Evolutionary conservation across 164 flowering plant genomes (phyloP), one percentile per base, ranked within the genome.

Genomic region (Aristolochia contorta): DNA sequence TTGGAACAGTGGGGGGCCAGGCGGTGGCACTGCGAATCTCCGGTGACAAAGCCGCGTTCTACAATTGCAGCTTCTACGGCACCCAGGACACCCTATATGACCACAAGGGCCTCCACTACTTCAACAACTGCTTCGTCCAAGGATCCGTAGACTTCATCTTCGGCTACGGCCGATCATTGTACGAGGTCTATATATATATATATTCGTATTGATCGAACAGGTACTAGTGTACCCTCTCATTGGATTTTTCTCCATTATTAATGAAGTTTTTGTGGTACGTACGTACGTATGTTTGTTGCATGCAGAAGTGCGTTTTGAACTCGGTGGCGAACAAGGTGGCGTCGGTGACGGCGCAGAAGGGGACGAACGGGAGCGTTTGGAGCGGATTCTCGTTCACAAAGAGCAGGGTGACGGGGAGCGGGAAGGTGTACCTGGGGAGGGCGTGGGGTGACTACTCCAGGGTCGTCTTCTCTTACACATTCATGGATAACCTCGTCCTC

Each of bases 121-220:
- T 84, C 77, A 66, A 75, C 20, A 72, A 82, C 41, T 83, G 91
- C 75, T 77, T 74, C 72, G 82, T 89, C 65, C 85, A 89, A 70
- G 96, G 96, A 47, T 77, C 87, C 8, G 84, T 86, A 14, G 94
- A 86, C 59, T 86, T 87, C 79, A 81, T 89, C 57, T 89, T 80
- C 32, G 96, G 94, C 52, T 69, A 69, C 58, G 91, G 82, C 9
- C 75, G 76, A 63, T 84, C 96, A 47, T 67, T 86, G 13, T 89
- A 83, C 23, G 70, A 82, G 89, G 93, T 86, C 55, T 23, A n/a
- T n/a, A n/a, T n/a, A n/a, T n/a, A n/a, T n/a, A n/a, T n/a, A n/a
- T n/a, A n/a, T n/a, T n/a, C n/a, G n/a, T n/a, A n/a, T n/a, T n/a
- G n/a, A n/a, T n/a, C n/a, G n/a, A n/a, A n/a, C n/a, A n/a, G n/a